Conservation (phyloP, 148 eudicot genomes). For the Rhododendron williamsianum region DNA sequence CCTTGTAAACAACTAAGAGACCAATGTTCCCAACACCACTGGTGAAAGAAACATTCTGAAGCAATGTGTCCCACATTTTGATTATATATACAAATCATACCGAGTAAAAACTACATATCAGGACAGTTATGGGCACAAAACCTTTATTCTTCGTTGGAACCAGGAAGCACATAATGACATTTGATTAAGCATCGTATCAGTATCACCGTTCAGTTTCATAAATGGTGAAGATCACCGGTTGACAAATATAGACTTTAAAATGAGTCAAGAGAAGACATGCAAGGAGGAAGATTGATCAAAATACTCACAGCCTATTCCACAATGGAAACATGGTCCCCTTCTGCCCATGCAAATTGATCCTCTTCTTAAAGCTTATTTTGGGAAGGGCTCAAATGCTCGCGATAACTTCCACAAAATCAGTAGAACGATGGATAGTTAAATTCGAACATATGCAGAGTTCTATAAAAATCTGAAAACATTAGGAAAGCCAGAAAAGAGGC, state of each 20-base stretch:
- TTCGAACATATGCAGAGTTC: neutral
- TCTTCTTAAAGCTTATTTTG: neutral
- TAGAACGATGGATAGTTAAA: neutral
- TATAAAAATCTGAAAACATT: neutral
- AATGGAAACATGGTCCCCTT: constrained; percentile 21
- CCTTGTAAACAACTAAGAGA: neutral
- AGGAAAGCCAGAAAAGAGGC: neutral
- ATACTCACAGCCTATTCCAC: constrained; percentile 25
- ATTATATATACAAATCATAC: neutral
- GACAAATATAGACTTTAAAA: neutral
- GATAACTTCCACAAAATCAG: neutral
- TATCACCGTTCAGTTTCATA: neutral
- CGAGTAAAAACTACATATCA: neutral
- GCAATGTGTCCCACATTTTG: neutral
- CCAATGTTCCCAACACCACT: neutral
- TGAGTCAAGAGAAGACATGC: neutral
- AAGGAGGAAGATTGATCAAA: neutral
- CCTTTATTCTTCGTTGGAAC: neutral
- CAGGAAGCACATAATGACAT: neutral
- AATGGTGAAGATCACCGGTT: neutral
- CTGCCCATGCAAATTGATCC: constrained; percentile 8
- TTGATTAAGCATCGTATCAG: neutral
- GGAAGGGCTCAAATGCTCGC: neutral
- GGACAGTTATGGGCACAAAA: neutral
- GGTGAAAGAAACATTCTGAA: neutral